Evolutionary conservation across 768 basidiomycete genomes (phyloP).

Genomic region (Russula compacta): DNA sequence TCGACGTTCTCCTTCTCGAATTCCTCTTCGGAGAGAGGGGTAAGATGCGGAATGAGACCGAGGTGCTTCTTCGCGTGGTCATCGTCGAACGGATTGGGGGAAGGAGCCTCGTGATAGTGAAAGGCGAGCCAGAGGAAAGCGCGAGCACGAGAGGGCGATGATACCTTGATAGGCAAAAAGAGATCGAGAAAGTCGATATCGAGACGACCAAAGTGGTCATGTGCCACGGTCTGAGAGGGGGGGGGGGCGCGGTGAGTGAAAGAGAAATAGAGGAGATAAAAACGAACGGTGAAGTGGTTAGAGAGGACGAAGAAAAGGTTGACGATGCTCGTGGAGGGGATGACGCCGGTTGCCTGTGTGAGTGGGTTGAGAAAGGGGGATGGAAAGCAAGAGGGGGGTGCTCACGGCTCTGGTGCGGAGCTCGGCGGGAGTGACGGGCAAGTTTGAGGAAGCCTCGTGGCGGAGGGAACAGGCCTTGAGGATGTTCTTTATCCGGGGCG

Average conservation of each 20-base stretch:
- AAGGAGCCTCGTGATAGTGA: slow-evolving; percentile 36
- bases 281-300: slow-evolving; percentile 38
- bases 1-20: slow-evolving; percentile 38
- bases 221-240: slow-evolving; percentile 29
- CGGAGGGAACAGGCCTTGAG: slow-evolving; percentile 52
- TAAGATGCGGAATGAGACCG: slow-evolving; percentile 25
- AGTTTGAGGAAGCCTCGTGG: slow-evolving; percentile 33
- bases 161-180: slow-evolving; percentile 33
- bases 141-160: slow-evolving; percentile 34
- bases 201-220: slow-evolving; percentile 30
- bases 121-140: slow-evolving; percentile 42
- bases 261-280: neutral
- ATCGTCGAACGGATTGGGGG: slow-evolving; percentile 32
- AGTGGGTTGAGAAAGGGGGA: slow-evolving; percentile 17
- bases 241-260: slow-evolving; percentile 7
- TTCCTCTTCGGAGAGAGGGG: slow-evolving; percentile 26
- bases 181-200: slow-evolving; percentile 34
- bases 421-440: slow-evolving; percentile 48
- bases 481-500: slow-evolving; percentile 68
- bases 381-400: neutral
- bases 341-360: slow-evolving; percentile 37
- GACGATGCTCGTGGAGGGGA: slow-evolving; percentile 62
- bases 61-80: slow-evolving; percentile 24
- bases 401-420: slow-evolving; percentile 47
- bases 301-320: slow-evolving; percentile 65